Evolutionary conservation across 1,139 yeast species (phyloP).

Genomic region (Hemisphaericaspora xylofermentans): DNA sequence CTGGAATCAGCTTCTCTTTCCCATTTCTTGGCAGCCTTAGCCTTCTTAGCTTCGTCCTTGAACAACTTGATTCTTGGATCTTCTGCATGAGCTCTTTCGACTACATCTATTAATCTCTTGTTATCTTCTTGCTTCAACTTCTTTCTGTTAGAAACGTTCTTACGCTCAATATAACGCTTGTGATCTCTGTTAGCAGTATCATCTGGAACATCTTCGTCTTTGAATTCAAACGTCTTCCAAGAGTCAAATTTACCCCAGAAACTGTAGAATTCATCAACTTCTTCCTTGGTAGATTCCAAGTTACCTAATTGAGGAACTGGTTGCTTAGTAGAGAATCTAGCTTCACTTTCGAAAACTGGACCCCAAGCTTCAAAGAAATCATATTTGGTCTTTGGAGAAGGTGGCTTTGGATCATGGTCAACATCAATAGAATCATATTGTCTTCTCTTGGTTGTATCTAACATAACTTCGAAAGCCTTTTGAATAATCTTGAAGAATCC

Average conservation of each 20-base stretch:
- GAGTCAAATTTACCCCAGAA: conserved; percentile 97
- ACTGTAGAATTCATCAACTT: conserved; percentile 84
- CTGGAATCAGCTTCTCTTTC: conserved; percentile 97
- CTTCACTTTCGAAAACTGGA: conserved; percentile 87
- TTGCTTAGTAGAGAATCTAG: conserved; percentile 85
- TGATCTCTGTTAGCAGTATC: conserved; percentile 99
- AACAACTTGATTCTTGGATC: conserved; percentile 94
- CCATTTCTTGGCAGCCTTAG: conserved; percentile 94
- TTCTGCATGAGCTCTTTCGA: conserved; percentile 82
- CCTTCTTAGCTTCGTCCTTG: conserved; percentile 93
- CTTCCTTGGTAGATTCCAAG: conserved; percentile 65
- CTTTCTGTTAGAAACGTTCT: conserved; percentile 94
- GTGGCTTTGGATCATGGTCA: conserved; percentile 81
- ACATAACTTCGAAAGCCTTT: conserved; percentile 88
- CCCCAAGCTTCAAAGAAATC: conserved; percentile 93
- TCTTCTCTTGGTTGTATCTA: conserved; percentile 82
- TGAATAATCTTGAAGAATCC: conserved; percentile 98
- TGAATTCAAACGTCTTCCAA: conserved; percentile 97
- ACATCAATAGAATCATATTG: conserved; percentile 96
- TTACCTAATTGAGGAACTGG: conserved; percentile 86
- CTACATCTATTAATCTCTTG: conserved; percentile 81
- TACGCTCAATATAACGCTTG: conserved; percentile 97
- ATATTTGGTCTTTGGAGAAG: conserved; percentile 57
- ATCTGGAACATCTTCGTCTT: conserved; percentile 99
- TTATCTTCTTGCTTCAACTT: conserved; percentile 98